Base-by-base conservation (phyloP, 2,329 filamentous ascomycete genomes). In the Colletotrichum zoysiae region DNA sequence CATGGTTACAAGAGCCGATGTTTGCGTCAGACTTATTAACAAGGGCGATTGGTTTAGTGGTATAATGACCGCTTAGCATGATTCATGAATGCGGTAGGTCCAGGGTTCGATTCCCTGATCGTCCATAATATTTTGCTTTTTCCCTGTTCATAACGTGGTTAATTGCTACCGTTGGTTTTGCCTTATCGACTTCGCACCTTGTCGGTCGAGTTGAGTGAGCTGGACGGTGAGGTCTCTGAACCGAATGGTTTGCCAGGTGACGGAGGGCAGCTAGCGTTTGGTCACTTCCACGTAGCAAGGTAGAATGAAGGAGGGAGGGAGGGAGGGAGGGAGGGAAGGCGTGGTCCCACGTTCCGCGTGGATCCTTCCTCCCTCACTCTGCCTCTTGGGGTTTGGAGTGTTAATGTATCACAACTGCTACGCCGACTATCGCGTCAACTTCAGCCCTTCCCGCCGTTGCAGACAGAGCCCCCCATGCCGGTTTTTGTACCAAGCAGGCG, bases 391-490 rank as follows among this genome's bases (percentile, higher is more conserved):
- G 20, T 30, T 30, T 30, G 30, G 30, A 30, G 4, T 30, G 42
- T 20, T 20, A 2, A 20, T 44, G 65, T 74, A 65, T 74, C 73
- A 65, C 66, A 58, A 61, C 55, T 48, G 46, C 59, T 35, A 11
- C 7, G 44, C 44, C 44, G 20, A 46, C 44, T 14, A n/a, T 46
- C 44, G n/a, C 8, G 26, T 35, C 58, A 46, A 12, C 12, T 40
- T 56, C 51, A 58, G 58, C 64, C 51, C 58, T 68, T 67, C 51
- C 33, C 42, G 64, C 44, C 18, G 40, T 23, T 63, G 44, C 65
- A 71, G 65, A 71, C 65, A 71, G 65, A 71, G 69, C 58, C 69
- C 69, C 64, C 53, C 55, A 44, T 50, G 23, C 35, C 38, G 20
- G 63, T 48, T 14, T 14, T 14, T 8, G 48, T 26, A 26, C 11